phyloP scores from a whole-genome alignment of 202 grass and related monocot genomes.

The Carex arenaria region DNA sequence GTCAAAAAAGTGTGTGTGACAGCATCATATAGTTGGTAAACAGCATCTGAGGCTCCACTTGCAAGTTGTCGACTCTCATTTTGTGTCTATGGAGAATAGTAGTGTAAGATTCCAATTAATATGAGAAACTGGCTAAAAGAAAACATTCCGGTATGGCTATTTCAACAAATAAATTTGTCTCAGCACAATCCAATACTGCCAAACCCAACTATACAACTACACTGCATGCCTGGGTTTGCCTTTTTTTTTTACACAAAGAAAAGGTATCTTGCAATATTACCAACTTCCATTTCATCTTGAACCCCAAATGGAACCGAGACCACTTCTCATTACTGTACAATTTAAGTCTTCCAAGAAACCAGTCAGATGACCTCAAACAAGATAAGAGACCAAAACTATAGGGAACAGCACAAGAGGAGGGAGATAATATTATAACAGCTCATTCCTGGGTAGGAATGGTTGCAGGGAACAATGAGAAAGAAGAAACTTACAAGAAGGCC shows the following conservation, averaged over 20 bases:
- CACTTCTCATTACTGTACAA: not conserved
- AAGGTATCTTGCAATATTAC: not conserved
- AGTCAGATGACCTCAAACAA: not conserved
- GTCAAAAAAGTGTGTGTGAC: slow-evolving; percentile 81
- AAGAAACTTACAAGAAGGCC: slow-evolving; percentile 72
- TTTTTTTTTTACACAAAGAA: not conserved
- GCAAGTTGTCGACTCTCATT: slow-evolving; percentile 66
- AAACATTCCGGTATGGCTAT: not conserved
- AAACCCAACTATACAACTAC: not conserved
- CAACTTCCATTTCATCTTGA: not conserved
- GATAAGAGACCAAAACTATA: not conserved
- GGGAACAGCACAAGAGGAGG: not conserved
- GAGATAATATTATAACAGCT: not conserved
- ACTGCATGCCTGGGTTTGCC: not conserved
- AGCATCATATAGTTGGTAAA: slow-evolving; percentile 74
- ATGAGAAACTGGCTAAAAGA: not conserved
- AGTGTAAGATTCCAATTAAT: not conserved
- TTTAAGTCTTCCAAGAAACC: not conserved
- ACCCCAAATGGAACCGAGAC: not conserved
- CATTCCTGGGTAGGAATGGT: not conserved
- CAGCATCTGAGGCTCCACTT: slow-evolving; percentile 73
- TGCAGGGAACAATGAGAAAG: not conserved
- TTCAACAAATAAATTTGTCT: not conserved
- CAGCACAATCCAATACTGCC: not conserved
- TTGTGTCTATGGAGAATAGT: slow-evolving; percentile 49